Evolutionary conservation across 2,329 filamentous ascomycete species (phyloP).

Genomic region (Zasmidium angulare): DNA sequence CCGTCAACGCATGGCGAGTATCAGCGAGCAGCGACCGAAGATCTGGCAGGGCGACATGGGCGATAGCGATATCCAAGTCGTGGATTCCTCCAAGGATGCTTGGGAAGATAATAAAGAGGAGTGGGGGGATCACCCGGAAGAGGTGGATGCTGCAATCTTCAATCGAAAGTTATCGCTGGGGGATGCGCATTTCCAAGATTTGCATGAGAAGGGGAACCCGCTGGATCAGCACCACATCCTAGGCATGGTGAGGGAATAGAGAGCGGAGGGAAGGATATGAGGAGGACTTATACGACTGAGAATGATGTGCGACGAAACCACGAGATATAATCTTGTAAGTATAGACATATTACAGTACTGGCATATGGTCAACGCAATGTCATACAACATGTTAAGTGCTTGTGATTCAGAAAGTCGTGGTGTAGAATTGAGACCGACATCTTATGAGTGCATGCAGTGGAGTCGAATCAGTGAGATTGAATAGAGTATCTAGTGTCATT

Average conservation of each 20-base stretch:
- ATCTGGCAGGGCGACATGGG: background rate
- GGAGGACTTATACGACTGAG: background rate
- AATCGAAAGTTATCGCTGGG: constrained; percentile 11
- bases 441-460: too few species aligned
- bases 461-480: background rate
- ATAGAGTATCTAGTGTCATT: background rate
- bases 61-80: background rate
- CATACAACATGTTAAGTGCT: too few species aligned
- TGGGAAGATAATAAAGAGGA: constrained; percentile 7
- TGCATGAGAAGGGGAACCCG: constrained; percentile 33
- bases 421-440: too few species aligned
- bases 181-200: constrained; percentile 28
- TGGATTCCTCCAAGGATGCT: constrained; percentile 14
- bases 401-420: too few species aligned
- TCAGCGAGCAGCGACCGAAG: constrained; percentile 19
- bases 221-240: constrained; percentile 14
- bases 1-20: constrained; percentile 31
- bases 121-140: constrained; percentile 2
- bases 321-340: too few species aligned
- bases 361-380: too few species aligned
- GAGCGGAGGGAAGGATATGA: background rate
- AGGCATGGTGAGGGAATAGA: constrained; percentile 4
- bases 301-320: background rate
- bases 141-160: constrained; percentile 4
- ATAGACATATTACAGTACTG: too few species aligned